Percentiles rank a stretch among this genome's conserved stretches.
These are phyloP conservation scores for Colletotrichum siamense DNA, from an alignment of 2,329 filamentous ascomycete genomes.

Conservation along the genomic window DNA sequence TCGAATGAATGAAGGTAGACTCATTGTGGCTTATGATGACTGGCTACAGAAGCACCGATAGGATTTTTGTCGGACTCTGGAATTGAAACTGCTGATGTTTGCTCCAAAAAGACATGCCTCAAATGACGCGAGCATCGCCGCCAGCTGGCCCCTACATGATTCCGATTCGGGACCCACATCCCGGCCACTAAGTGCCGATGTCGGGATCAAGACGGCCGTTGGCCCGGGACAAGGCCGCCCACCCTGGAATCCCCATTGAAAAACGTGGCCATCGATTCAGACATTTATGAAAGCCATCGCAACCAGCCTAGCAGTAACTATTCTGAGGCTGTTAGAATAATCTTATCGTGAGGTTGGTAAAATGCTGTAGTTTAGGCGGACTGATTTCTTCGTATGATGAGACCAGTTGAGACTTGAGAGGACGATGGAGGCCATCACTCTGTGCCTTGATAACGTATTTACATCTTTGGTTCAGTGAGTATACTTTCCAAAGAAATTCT, in stretches of 20 bases:
- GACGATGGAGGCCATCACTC: accelerated
- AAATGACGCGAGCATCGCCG: neutral
- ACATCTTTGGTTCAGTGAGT: neutral
- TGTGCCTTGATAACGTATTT: neutral
- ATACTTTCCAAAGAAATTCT: accelerated
- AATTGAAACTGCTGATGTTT: neutral
- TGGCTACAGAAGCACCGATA: neutral
- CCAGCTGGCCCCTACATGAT: neutral
- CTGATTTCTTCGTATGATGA: accelerated
- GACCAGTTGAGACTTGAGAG: neutral
- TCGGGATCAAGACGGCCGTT: neutral
- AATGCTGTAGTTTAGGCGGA: neutral
- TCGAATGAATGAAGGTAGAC: neutral
- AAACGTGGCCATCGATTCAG: neutral
- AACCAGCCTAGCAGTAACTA: accelerated
- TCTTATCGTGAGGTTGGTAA: neutral
- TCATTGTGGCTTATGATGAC: neutral
- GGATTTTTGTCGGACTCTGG: no score
- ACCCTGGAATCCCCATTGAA: neutral
- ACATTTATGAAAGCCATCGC: neutral
- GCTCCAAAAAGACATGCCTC: neutral
- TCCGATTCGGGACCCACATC: neutral
- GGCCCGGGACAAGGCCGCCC: neutral
- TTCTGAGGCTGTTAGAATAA: neutral
- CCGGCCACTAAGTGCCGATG: slow-evolving; percentile 1